Evolutionary conservation across 1,284 basidiomycete genomes (phyloP), one percentile per base, ranked within the genome.

Genomic region (Wolfiporia cocos): DNA sequence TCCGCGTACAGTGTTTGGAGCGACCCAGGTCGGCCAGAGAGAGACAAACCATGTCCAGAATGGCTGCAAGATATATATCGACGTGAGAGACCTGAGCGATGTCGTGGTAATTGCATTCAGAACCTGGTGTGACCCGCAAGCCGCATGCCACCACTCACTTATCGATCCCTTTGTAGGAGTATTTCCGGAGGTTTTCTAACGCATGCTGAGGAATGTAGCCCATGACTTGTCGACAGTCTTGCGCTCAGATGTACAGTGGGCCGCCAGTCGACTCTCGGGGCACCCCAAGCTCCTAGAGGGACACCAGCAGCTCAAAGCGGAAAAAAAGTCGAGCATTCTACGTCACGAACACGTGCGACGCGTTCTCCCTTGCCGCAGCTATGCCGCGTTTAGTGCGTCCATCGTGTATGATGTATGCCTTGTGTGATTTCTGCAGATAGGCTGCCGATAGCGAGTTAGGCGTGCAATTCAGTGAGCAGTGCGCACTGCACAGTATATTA

Each of bases 41-140:
- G 81, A 89, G 38, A 98, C 91, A 50, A 98, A 83, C 86, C 87
- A 88, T 48, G 76, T 93, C 95, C 95, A 99, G 67, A 88, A 98
- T 1, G 91, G 92, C 40, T 83, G 81, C 44, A 99, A 74, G 26
- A 97, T 68, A 65, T 90, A 86, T 61, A 78, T 75, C 32, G 90
- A 90, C 2, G 86, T 55, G 23, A 87, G 53, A 3, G 88, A 91
- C 61, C 86, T 90, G 48, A 20, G 20, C 9, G 30, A 38, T 14
- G 37, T 36, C n/a, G 34, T 32, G 34, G 34, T 31, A 33, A 31
- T 23, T 11, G 34, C 18, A 23, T 19, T 42, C 10, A 22, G n/a
- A 34, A 18, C 17, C 17, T 12, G 19, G n/a, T 19, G 14, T 23
- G 1, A 22, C 38, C 12, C 6, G 14, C 11, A 23, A 32, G n/a